phyloP scores from a whole-genome alignment of 2,329 filamentous ascomycete genomes.

The Ploettnerulaceae sp. region DNA sequence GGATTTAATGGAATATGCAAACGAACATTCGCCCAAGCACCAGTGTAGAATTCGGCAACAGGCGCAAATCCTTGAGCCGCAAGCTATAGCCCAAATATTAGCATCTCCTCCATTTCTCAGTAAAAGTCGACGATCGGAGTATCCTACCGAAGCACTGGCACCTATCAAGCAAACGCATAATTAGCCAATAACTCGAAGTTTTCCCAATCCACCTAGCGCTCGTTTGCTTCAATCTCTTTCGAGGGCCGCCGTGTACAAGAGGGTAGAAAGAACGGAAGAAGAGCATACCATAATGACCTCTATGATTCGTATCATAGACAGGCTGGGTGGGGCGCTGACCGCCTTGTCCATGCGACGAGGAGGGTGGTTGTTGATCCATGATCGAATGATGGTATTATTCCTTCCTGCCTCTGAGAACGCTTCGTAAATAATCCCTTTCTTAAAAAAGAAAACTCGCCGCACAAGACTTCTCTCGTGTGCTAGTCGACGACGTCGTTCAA shows the following conservation, averaged over 20 bases:
- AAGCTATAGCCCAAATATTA: conserved; percentile 51
- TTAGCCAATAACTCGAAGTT: conserved; percentile 29
- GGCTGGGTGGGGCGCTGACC: conserved; percentile 48
- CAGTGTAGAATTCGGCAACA: conserved; percentile 85
- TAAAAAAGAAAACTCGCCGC: no score
- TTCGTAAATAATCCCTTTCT: no score
- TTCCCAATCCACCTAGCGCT: neutral
- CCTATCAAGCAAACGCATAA: conserved; percentile 40
- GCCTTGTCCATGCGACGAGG: conserved; percentile 51
- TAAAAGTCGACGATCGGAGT: conserved; percentile 22
- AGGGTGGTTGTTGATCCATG: conserved; percentile 35
- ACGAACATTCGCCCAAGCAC: conserved; percentile 89
- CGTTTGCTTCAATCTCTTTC: conserved; percentile 10
- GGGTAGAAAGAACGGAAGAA: conserved; percentile 8
- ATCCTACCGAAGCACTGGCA: conserved; percentile 61
- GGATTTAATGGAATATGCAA: neutral
- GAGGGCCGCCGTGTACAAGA: conserved; percentile 1
- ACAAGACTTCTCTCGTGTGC: neutral
- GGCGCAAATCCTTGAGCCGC: conserved; percentile 83
- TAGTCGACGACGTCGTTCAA: neutral
- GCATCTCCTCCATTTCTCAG: conserved; percentile 15
- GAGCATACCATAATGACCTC: conserved; percentile 70
- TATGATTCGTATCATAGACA: conserved; percentile 68
- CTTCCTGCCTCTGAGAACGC: neutral
- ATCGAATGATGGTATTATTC: neutral